Evolutionary conservation across 495 filamentous ascomycete genomes (phyloP).

Genomic region (Penicillium subrubescens): DNA sequence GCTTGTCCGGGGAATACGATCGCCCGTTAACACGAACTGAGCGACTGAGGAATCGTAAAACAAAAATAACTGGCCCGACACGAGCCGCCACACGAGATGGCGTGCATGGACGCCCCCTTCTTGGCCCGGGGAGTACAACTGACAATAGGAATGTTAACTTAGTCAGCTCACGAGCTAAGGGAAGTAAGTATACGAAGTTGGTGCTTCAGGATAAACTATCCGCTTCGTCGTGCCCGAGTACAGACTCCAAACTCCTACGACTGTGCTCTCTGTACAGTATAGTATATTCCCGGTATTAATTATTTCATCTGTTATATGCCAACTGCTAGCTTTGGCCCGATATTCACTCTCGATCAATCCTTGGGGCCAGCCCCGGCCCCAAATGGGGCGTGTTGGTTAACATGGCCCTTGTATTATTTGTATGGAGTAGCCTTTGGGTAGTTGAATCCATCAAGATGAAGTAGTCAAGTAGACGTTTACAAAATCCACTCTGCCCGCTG

Average conservation of each 20-base stretch:
- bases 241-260: background rate
- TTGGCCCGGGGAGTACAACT: background rate
- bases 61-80: slow-evolving; percentile 5
- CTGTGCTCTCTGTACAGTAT: background rate
- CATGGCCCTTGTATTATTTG: background rate
- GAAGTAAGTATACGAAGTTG: background rate
- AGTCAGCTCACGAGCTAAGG: background rate
- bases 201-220: background rate
- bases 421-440: no score
- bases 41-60: slow-evolving; percentile 4
- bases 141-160: background rate
- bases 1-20: slow-evolving; percentile 2
- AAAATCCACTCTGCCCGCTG: background rate
- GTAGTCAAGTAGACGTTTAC: background rate
- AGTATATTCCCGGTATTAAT: background rate
- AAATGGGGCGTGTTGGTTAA: background rate
- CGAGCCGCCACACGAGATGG: background rate
- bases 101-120: background rate
- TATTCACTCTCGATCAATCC: background rate
- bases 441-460: no score
- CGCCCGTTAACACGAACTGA: slow-evolving; percentile 5
- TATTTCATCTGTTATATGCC: background rate
- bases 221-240: background rate
- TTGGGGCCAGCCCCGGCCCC: no score
- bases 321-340: background rate